Conservation (phyloP, 805 yeast species). For the Barnettozyma sp. region DNA sequence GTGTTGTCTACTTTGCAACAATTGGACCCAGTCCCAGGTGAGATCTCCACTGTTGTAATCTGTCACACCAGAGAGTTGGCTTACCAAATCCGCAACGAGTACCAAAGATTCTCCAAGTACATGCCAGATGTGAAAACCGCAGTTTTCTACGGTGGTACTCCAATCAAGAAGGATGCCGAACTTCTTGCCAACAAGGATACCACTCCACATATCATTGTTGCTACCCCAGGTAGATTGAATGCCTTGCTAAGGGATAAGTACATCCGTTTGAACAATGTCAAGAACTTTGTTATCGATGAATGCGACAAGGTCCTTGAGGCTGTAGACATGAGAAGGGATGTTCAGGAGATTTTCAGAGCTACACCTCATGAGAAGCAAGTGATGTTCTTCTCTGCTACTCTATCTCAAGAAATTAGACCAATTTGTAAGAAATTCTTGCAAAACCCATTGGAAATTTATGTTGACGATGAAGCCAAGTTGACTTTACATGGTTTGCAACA, state of each 20-base stretch:
- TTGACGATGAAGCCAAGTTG: constrained; percentile 95
- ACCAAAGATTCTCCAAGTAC: constrained; percentile 94
- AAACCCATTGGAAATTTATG: constrained; percentile 94
- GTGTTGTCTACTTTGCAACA: constrained; percentile 95
- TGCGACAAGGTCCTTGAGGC: constrained; percentile 96
- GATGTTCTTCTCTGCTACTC: constrained; percentile 98
- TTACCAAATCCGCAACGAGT: constrained; percentile 95
- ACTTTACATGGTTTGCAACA: constrained; percentile 98
- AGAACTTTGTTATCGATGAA: constrained; percentile 94
- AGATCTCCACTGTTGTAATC: constrained; percentile 85
- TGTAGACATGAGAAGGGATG: constrained; percentile 94
- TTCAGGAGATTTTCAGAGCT: constrained; percentile 94
- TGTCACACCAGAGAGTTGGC: constrained; percentile 99
- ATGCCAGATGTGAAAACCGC: constrained; percentile 97
- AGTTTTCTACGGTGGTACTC: constrained; percentile 95
- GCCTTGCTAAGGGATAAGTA: constrained; percentile 90
- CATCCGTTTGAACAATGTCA: constrained; percentile 79
- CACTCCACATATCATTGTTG: constrained; percentile 94
- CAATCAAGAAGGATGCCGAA: constrained; percentile 79
- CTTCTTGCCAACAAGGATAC: constrained; percentile 85
- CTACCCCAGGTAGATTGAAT: constrained; percentile 96
- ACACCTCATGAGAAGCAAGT: constrained; percentile 99
- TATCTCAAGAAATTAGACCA: constrained; percentile 90
- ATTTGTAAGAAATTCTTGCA: constrained; percentile 97
- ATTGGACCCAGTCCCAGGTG: constrained; percentile 96